A percentile compares a stretch with the other conserved stretches of the same genome.
Evolutionary conservation across 345 rosid genomes (phyloP).

Genomic region (Heritiera littoralis): DNA sequence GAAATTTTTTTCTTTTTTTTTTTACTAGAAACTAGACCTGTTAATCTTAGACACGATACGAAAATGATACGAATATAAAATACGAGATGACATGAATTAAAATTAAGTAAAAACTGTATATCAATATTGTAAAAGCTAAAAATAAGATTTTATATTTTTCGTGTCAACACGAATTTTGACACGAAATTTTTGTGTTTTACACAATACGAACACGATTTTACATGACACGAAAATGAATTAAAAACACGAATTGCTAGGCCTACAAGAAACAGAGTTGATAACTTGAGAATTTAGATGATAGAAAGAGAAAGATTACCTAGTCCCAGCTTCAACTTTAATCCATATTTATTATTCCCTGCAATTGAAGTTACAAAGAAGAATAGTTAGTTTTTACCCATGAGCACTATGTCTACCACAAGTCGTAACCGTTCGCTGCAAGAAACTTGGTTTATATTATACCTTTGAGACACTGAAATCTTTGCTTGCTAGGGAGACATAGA

Average conservation of each 20-base stretch:
- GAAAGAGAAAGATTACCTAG: slow-evolving; percentile 34
- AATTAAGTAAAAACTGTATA: no score
- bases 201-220: no score
- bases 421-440: background rate
- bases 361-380: slow-evolving; percentile 2
- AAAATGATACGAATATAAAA: no score
- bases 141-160: no score
- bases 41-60: no score
- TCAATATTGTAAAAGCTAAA: no score
- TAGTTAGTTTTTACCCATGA: background rate
- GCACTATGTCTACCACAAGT: background rate
- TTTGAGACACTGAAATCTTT: background rate
- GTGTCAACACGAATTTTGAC: no score
- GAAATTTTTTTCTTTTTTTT: background rate
- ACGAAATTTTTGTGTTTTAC: no score
- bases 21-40: background rate
- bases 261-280: background rate
- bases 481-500: background rate
- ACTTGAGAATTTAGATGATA: background rate
- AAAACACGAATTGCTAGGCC: no score
- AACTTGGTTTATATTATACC: background rate
- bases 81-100: no score
- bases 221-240: no score
- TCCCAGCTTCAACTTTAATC: slow-evolving; percentile 31
- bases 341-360: slow-evolving; percentile 27